Conservation (phyloP, 2,329 filamentous ascomycete genomes). For the Fusarium sp. region DNA sequence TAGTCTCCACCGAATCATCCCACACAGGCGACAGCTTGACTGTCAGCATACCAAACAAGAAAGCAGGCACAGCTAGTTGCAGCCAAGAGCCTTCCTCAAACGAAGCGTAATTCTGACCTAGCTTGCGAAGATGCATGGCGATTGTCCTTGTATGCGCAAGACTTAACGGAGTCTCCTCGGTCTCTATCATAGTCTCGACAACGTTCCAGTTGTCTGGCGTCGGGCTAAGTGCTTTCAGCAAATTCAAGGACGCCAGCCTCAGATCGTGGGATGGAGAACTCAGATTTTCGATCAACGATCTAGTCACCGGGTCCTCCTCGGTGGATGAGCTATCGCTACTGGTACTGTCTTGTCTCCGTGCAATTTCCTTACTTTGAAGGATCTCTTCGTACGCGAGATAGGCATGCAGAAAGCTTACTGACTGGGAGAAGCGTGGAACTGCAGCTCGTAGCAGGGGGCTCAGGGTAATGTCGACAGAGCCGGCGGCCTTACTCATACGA, state of each 20-base stretch:
- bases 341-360: constrained; percentile 43
- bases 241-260: constrained; percentile 75
- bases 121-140: constrained; percentile 85
- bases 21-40: constrained; percentile 86
- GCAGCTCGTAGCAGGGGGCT: constrained; percentile 73
- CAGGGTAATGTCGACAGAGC: constrained; percentile 67
- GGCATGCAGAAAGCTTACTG: constrained; percentile 73
- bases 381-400: constrained; percentile 65
- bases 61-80: constrained; percentile 77
- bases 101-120: constrained; percentile 72
- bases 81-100: constrained; percentile 72
- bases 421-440: constrained; percentile 72
- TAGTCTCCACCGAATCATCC: constrained; percentile 81
- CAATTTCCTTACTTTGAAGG: constrained; percentile 26
- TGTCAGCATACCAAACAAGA: constrained; percentile 89
- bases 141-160: constrained; percentile 80
- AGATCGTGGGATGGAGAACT: constrained; percentile 79
- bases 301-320: constrained; percentile 70
- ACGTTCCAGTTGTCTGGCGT: constrained; percentile 39
- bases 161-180: constrained; percentile 82
- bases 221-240: constrained; percentile 70
- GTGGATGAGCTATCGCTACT: constrained; percentile 56
- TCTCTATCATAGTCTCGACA: constrained; percentile 72
- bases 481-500: constrained; percentile 69
- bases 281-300: constrained; percentile 77